Percentiles rank a stretch among this genome's conserved stretches.
These are phyloP conservation scores for Pyricularia sp. DNA, from an alignment of 2,329 filamentous ascomycete species.

Conservation along the genomic window DNA sequence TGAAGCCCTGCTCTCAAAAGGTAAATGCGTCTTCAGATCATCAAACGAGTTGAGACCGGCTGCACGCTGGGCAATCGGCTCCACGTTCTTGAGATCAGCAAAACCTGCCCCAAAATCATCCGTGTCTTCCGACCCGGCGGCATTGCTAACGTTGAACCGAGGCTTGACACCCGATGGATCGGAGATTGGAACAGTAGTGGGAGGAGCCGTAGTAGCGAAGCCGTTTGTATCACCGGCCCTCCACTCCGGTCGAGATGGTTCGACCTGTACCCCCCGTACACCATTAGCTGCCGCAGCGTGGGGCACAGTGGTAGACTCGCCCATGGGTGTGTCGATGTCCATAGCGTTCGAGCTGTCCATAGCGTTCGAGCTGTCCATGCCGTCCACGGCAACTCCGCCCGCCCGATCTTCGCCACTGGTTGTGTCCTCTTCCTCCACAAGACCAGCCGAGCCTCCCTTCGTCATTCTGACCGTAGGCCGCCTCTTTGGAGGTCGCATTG, in stretches of 20 bases:
- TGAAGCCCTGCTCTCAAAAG: conserved; percentile 40
- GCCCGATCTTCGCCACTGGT: conserved; percentile 27
- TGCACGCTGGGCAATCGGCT: conserved; percentile 35
- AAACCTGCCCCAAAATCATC: conserved; percentile 42
- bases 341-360: conserved; percentile 44
- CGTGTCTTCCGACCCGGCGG: conserved; percentile 39
- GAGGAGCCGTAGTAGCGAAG: conserved; percentile 11
- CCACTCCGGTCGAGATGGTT: conserved; percentile 48
- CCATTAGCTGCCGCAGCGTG: conserved; percentile 16
- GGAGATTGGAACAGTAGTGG: conserved; percentile 5
- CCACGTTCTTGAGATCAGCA: conserved; percentile 41
- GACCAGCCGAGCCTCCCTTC: conserved; percentile 25
- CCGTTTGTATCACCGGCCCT: conserved; percentile 33
- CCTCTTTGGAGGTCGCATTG: conserved; percentile 40
- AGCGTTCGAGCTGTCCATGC: conserved; percentile 37
- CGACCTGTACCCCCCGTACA: conserved; percentile 41
- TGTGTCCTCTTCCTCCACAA: conserved; percentile 30
- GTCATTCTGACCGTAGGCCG: conserved; percentile 43
- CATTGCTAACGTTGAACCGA: conserved; percentile 18
- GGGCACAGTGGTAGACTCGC: conserved; percentile 11
- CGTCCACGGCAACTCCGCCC: conserved; percentile 17
- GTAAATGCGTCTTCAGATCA: conserved; percentile 42
- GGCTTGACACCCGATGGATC: conserved; percentile 6
- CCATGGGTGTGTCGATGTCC: conserved; percentile 47
- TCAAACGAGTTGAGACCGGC: conserved; percentile 38